Evolutionary conservation across 306 rosid genomes (phyloP).

Genomic region (Prunus salicina): DNA sequence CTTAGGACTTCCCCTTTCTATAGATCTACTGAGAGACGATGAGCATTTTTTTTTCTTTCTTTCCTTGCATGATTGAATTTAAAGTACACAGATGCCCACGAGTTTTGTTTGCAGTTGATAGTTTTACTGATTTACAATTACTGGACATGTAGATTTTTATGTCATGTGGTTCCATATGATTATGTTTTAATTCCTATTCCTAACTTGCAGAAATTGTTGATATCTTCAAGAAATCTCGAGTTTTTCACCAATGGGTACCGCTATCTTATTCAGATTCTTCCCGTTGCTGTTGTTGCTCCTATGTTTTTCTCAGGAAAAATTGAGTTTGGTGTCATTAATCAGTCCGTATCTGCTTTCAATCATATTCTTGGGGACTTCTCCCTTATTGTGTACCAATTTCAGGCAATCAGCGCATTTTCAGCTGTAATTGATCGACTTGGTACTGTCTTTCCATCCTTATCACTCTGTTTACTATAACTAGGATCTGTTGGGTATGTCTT

Average conservation of each 20-base stretch:
- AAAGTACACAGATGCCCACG: neutral
- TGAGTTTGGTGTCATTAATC: constrained; percentile 96
- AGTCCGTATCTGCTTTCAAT: constrained; percentile 93
- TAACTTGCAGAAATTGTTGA: constrained; percentile 65
- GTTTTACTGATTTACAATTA: neutral
- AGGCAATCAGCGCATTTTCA: constrained; percentile 92
- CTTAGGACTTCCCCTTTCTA: neutral
- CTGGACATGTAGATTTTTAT: neutral
- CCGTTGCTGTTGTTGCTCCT: constrained; percentile 98
- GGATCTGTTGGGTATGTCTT: neutral
- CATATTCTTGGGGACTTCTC: constrained; percentile 93
- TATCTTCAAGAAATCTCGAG: constrained; percentile 91
- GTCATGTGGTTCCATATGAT: neutral
- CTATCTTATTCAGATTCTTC: constrained; percentile 89
- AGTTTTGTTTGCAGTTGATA: neutral
- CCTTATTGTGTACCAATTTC: constrained; percentile 88
- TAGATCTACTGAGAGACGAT: neutral
- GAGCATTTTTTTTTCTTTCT: neutral
- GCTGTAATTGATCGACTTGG: constrained; percentile 96
- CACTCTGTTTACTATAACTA: constrained; percentile 14
- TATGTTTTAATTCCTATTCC: constrained; percentile 8
- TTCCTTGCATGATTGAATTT: neutral
- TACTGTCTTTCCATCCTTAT: constrained; percentile 29
- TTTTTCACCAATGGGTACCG: constrained; percentile 96
- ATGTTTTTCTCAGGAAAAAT: constrained; percentile 95